These are phyloP conservation scores for Parastagonospora avenae DNA, from an alignment of 2,329 filamentous ascomycete species.

Conservation along the genomic window DNA sequence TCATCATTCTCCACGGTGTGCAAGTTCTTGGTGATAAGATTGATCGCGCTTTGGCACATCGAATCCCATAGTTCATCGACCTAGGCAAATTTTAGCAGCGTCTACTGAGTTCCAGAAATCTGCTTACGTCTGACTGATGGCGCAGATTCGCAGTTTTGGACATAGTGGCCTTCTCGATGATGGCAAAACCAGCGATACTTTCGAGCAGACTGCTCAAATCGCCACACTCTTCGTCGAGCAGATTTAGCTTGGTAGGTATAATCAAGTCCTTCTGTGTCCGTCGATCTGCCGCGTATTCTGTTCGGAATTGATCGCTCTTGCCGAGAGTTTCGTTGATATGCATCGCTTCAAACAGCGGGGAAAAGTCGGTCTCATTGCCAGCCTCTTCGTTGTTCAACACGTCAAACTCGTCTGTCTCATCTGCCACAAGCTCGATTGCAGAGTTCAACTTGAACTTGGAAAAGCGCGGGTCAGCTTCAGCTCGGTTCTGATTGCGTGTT, in stretches of 20 bases:
- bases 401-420: conserved; percentile 95
- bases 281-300: conserved; percentile 90
- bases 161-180: conserved; percentile 94
- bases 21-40: conserved; percentile 78
- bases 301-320: conserved; percentile 86
- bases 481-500: conserved; percentile 79
- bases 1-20: conserved; percentile 85
- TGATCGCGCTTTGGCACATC: conserved; percentile 88
- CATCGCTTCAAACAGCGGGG: conserved; percentile 88
- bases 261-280: conserved; percentile 90
- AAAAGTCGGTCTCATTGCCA: conserved; percentile 92
- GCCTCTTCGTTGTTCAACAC: conserved; percentile 83
- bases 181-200: conserved; percentile 93
- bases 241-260: conserved; percentile 74
- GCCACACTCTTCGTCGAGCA: conserved; percentile 81
- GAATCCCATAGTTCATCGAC: conserved; percentile 99
- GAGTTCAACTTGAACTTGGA: conserved; percentile 91
- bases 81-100: conserved; percentile 49
- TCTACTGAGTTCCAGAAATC: neutral
- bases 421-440: conserved; percentile 90
- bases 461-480: conserved; percentile 75
- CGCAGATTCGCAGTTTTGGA: conserved; percentile 82
- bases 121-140: conserved; percentile 74
- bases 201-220: conserved; percentile 90
- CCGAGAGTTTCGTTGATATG: conserved; percentile 96